These are phyloP conservation scores for Elaeis oleifera DNA, from an alignment of 202 grass and related monocot species.

Conservation along the genomic window DNA sequence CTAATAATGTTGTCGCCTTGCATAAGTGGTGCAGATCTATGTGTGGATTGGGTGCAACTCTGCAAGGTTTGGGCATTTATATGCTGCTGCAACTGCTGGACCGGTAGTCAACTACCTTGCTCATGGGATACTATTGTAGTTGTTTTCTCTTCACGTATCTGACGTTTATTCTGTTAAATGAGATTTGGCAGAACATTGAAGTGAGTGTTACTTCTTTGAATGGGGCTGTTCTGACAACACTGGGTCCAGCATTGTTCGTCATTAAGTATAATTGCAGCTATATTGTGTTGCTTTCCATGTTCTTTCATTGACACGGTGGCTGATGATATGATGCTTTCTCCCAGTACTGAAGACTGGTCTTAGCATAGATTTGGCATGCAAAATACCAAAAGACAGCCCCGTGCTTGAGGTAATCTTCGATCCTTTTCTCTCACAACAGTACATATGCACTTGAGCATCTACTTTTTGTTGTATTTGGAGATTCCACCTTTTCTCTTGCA, in stretches of 20 bases:
- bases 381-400: slow-evolving; percentile 88
- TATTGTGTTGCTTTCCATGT: background rate
- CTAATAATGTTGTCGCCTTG: background rate
- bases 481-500: background rate
- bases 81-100: slow-evolving; percentile 71
- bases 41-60: slow-evolving; percentile 87
- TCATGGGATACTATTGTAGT: slow-evolving; percentile 1
- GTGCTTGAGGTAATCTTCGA: slow-evolving; percentile 63
- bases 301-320: background rate
- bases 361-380: slow-evolving; percentile 70
- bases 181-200: slow-evolving; percentile 40
- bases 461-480: too few relatives aligned
- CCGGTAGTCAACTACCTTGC: slow-evolving; percentile 33
- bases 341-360: slow-evolving; percentile 75
- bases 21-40: slow-evolving; percentile 53
- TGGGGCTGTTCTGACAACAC: slow-evolving; percentile 84
- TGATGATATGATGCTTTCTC: slow-evolving; percentile 6
- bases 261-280: slow-evolving; percentile 40
- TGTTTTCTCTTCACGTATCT: background rate
- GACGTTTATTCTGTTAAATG: background rate
- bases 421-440: too few relatives aligned
- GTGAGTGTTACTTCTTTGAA: slow-evolving; percentile 75
- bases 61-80: slow-evolving; percentile 73
- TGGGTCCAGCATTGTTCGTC: slow-evolving; percentile 69
- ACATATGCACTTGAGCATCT: too few relatives aligned